phyloP scores from a whole-genome alignment of 2,329 filamentous ascomycete genomes.

The Calonectria hawksworthii region DNA sequence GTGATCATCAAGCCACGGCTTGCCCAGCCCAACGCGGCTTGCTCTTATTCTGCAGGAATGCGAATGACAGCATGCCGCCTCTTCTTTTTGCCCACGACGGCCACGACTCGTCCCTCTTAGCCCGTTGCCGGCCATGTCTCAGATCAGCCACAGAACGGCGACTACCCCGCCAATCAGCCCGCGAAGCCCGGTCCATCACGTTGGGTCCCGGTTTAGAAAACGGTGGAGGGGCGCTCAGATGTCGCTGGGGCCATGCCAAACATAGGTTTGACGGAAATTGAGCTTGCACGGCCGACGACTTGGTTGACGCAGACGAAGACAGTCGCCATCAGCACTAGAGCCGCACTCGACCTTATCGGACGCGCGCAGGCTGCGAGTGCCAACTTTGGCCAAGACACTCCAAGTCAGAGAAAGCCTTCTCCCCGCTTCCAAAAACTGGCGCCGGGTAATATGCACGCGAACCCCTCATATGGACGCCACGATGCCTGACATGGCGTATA shows the following conservation, averaged over 20 bases:
- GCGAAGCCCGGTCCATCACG: slow-evolving; percentile 1
- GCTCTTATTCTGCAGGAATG: slow-evolving; percentile 3
- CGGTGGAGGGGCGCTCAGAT: slow-evolving; percentile 8
- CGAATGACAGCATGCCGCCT: slow-evolving; percentile 22
- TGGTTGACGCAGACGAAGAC: neutral
- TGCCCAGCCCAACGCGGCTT: slow-evolving; percentile 8
- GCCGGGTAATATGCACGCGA: slow-evolving; percentile 11
- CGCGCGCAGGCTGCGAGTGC: neutral
- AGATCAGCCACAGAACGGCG: slow-evolving; percentile 4
- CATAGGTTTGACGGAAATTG: slow-evolving; percentile 25
- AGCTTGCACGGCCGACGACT: slow-evolving; percentile 9
- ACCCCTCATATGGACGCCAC: slow-evolving; percentile 5
- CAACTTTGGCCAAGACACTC: slow-evolving; percentile 4
- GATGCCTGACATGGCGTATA: neutral
- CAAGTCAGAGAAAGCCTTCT: neutral
- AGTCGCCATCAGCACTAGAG: slow-evolving; percentile 2
- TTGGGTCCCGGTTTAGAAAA: slow-evolving; percentile 6
- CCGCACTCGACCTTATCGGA: neutral
- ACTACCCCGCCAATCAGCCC: slow-evolving; percentile 18
- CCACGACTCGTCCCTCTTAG: slow-evolving; percentile 6
- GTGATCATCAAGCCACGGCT: slow-evolving; percentile 13
- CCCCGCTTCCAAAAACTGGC: neutral
- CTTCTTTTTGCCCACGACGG: neutral
- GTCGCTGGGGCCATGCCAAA: slow-evolving; percentile 15
- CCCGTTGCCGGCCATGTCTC: slow-evolving; percentile 4